Base-by-base conservation (phyloP, 257 asterid species). In the Echites panduratus region DNA sequence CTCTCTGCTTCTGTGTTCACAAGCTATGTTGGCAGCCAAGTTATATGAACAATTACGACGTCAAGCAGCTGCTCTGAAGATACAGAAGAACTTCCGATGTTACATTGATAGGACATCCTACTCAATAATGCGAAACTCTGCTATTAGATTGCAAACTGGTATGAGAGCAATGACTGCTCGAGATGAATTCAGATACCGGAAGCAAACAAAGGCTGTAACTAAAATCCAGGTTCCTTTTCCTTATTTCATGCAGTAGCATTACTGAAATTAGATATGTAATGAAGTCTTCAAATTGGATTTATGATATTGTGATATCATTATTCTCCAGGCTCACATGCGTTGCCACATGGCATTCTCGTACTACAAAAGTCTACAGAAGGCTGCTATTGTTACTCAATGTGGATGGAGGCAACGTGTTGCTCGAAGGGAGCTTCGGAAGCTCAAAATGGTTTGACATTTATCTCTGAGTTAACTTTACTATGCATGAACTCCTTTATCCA, bases 361-460 rank as follows among this genome's bases (percentile, higher is more conserved):
- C 77, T 92, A 90, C 80, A 86, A 72, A 79, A 84, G 90, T 84
- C 93, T 92, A 70, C 89, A 90, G 73, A 95, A 80, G 87, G 96
- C 99, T 82, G 87, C 84, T 70, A 79, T 92, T 78, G 73, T 85
- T 70, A 90, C 97, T 44, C 98, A 95, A 82, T 95, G 99, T 79
- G 91, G 96, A 79, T 95, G 99, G 98, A 92, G 98, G 84, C 83
- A 73, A 61, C 86, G 95, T 45, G 95, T 95, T 17, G 98, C 98
- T 82, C 81, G 93, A 79, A 95, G 67, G 82, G 98, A 95, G 90
- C 99, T 95, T 75, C 92, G 96, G 68, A 72, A 77, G 74, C 97
- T 95, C 64, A 87, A 85, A 86, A 92, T 95, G 99, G 99, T 95
- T 73, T 73, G 77, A 52, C 61, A 71, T 78, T 78, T 72, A 67